Percentiles rank a stretch among this genome's conserved stretches.
Conservation (phyloP, 2,329 filamentous ascomycete genomes). For the Aspergillus calidoustus region DNA sequence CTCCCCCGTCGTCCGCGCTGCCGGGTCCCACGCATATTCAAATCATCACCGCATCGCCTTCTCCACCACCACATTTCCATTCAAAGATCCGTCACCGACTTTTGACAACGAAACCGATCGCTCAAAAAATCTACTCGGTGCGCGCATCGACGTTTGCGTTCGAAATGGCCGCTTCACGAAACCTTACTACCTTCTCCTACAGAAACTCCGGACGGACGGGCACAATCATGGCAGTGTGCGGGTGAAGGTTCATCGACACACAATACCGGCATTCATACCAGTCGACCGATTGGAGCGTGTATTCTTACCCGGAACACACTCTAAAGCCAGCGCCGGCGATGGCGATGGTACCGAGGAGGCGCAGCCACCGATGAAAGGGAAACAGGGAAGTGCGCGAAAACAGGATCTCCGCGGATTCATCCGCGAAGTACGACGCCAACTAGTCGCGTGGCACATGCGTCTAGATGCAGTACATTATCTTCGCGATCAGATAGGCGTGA, state of each 20-base stretch:
- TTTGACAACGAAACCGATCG: conserved; percentile 12
- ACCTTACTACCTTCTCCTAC: conserved; percentile 50
- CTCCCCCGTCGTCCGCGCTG: conserved; percentile 38
- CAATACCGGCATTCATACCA: conserved; percentile 51
- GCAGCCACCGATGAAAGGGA: conserved; percentile 27
- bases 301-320: conserved; percentile 32
- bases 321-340: conserved; percentile 10
- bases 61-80: conserved; percentile 51
- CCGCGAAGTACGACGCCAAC: conserved; percentile 44
- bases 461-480: conserved; percentile 42
- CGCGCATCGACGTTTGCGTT: conserved; percentile 48
- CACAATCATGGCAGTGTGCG: conserved; percentile 27
- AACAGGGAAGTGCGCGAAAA: conserved; percentile 19
- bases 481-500: conserved; percentile 36
- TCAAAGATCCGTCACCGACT: conserved; percentile 48
- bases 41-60: conserved; percentile 52
- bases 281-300: conserved; percentile 41
- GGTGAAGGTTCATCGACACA: conserved; percentile 47
- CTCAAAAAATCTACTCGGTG: conserved; percentile 41
- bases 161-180: conserved; percentile 45
- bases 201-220: conserved; percentile 30
- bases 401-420: conserved; percentile 45
- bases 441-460: conserved; percentile 49
- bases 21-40: conserved; percentile 37
- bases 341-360: conserved; percentile 25